Conservation (phyloP, 306 rosid genomes). For the Vicia faba region DNA sequence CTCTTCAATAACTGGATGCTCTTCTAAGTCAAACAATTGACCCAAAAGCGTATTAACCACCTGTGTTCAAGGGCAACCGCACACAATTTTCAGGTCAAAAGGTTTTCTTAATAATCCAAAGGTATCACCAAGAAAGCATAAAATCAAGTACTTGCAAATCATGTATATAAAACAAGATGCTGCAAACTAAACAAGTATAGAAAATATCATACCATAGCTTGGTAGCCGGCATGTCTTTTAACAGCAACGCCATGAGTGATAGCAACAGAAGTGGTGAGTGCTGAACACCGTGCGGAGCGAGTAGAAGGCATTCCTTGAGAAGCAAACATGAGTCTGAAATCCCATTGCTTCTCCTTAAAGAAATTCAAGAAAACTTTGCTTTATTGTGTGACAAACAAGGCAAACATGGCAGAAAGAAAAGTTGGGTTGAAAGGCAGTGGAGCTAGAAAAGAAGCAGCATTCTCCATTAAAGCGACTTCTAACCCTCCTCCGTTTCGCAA, state of each 20-base stretch:
- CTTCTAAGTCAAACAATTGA: too few species aligned
- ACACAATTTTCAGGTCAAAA: too few species aligned
- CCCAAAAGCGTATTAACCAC: too few species aligned
- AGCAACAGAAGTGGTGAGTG: slow-evolving; percentile 83
- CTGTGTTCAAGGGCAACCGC: too few species aligned
- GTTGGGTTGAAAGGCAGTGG: slow-evolving; percentile 75
- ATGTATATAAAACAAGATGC: too few species aligned
- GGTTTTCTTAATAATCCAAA: too few species aligned
- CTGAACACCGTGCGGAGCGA: slow-evolving; percentile 79
- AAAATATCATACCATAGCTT: slow-evolving; percentile 39
- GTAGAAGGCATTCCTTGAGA: slow-evolving; percentile 96
- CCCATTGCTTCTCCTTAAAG: slow-evolving; percentile 72
- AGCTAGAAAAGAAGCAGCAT: slow-evolving; percentile 68
- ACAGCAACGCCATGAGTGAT: slow-evolving; percentile 68
- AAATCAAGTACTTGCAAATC: too few species aligned
- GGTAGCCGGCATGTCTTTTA: slow-evolving; percentile 54
- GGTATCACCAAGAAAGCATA: too few species aligned
- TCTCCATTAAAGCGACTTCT: slow-evolving; percentile 62
- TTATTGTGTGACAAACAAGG: slow-evolving; percentile 67
- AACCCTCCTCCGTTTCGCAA: slow-evolving; percentile 60
- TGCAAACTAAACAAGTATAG: too few species aligned
- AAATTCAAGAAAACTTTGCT: slow-evolving; percentile 64
- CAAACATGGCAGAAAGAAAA: slow-evolving; percentile 73
- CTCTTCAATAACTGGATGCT: too few species aligned
- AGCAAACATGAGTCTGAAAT: slow-evolving; percentile 49